Conservation (phyloP, 2,329 filamentous ascomycete species). For the Plenodomus tracheiphilus region DNA sequence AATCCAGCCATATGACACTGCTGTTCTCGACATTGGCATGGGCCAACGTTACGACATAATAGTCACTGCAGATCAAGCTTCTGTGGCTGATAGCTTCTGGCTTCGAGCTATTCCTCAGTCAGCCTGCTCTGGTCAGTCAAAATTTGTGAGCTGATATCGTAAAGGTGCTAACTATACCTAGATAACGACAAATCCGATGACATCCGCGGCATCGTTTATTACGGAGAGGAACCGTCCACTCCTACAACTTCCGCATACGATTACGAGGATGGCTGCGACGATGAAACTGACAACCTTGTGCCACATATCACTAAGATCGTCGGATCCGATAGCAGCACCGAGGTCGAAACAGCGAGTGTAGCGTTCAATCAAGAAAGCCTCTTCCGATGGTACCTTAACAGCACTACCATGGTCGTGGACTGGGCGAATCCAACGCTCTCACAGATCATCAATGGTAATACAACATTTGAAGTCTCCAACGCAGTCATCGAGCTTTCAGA, state of each 20-base stretch:
- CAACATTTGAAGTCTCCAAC: constrained; percentile 36
- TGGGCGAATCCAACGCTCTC: constrained; percentile 47
- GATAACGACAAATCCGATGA: constrained; percentile 36
- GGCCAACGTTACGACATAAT: constrained; percentile 47
- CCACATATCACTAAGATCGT: constrained; percentile 41
- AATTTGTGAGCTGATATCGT: too few species aligned
- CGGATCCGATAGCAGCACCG: constrained; percentile 26
- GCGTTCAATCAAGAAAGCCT: constrained; percentile 39
- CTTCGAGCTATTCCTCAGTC: constrained; percentile 46
- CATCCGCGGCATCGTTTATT: constrained; percentile 47
- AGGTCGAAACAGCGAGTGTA: constrained; percentile 33
- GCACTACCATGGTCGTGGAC: constrained; percentile 44
- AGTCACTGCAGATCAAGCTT: constrained; percentile 38
- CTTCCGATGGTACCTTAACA: constrained; percentile 48
- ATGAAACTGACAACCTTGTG: constrained; percentile 36
- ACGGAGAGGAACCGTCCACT: constrained; percentile 25
- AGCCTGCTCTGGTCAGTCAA: constrained; percentile 32
- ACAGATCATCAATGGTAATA: constrained; percentile 39
- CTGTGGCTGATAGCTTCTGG: constrained; percentile 39
- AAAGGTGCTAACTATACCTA: too few species aligned
- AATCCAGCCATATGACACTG: constrained; percentile 46
- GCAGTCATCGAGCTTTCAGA: constrained; percentile 28
- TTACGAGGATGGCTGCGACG: constrained; percentile 42
- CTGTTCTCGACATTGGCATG: constrained; percentile 46
- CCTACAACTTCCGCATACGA: constrained; percentile 41